phyloP scores from a whole-genome alignment of 2,329 filamentous ascomycete genomes.

The Colletotrichum costaricense region DNA sequence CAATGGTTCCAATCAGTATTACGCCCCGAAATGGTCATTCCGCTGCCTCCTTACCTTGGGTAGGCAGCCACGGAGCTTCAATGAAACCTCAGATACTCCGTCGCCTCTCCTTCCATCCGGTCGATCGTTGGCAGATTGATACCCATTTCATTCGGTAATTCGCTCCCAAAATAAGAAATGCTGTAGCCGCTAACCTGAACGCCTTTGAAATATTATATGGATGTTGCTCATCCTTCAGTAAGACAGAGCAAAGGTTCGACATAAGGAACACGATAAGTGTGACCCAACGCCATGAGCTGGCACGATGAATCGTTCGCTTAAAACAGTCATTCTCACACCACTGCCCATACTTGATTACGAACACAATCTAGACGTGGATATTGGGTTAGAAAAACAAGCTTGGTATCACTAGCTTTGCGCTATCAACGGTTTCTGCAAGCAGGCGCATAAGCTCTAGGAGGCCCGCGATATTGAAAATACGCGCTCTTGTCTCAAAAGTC shows the following conservation, averaged over 20 bases:
- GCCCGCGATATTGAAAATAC: not conserved
- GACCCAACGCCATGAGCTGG: not conserved
- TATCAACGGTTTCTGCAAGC: not conserved
- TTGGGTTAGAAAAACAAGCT: not conserved
- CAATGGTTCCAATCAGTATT: too few relatives aligned
- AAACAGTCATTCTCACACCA: not conserved
- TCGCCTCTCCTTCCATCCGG: too few relatives aligned
- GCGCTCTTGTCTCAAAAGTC: too few relatives aligned
- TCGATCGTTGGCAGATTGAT: too few relatives aligned
- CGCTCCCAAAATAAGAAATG: too few relatives aligned
- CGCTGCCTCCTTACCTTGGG: too few relatives aligned
- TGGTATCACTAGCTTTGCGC: not conserved
- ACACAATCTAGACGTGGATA: not conserved
- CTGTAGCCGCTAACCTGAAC: not conserved
- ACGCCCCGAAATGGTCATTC: too few relatives aligned
- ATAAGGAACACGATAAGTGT: not conserved
- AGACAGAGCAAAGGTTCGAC: not conserved
- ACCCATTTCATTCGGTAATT: too few relatives aligned
- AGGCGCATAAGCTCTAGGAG: not conserved
- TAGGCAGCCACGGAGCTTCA: too few relatives aligned
- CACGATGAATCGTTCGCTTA: not conserved
- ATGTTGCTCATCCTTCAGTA: not conserved
- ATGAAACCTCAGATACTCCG: too few relatives aligned
- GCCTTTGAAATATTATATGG: not conserved
- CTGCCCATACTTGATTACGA: not conserved